These are phyloP conservation scores for Lichtheimia hyalospora DNA, from an alignment of 371 early-diverging fungal species.

Conservation along the genomic window DNA sequence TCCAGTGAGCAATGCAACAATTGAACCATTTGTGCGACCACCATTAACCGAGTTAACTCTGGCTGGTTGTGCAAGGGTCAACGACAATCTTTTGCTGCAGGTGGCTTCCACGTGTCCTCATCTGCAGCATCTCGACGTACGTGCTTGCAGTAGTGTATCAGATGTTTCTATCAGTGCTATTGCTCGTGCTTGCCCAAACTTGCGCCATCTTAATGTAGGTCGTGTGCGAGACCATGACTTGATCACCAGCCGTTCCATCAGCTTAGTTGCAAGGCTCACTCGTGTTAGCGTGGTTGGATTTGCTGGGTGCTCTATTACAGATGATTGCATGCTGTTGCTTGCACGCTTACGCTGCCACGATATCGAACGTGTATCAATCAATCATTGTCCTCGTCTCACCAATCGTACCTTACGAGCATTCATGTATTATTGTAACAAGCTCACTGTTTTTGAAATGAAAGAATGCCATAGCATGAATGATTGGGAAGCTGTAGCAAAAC, in stretches of 20 bases:
- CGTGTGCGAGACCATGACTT: constrained; percentile 51
- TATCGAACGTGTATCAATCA: constrained; percentile 59
- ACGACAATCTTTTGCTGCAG: constrained; percentile 42
- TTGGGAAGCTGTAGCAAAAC: constrained; percentile 38
- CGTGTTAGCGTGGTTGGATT: constrained; percentile 53
- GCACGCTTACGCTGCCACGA: constrained; percentile 41
- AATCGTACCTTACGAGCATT: constrained; percentile 48
- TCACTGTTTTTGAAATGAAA: constrained; percentile 63
- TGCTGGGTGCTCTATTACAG: constrained; percentile 59
- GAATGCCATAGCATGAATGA: constrained; percentile 52
- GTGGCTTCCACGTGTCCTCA: constrained; percentile 46
- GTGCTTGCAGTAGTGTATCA: constrained; percentile 58
- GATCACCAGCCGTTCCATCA: constrained; percentile 54
- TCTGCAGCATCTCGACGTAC: constrained; percentile 52
- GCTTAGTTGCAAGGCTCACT: constrained; percentile 49
- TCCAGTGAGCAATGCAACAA: constrained; percentile 39
- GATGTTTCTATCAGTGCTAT: constrained; percentile 47
- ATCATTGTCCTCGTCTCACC: constrained; percentile 57
- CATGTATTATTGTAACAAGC: constrained; percentile 45
- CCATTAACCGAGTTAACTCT: constrained; percentile 48
- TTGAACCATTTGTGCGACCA: constrained; percentile 32
- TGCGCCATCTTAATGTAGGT: constrained; percentile 58
- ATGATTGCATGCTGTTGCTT: constrained; percentile 51
- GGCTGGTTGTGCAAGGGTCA: constrained; percentile 58
- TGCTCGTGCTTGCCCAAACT: constrained; percentile 43